Base-by-base conservation (phyloP, 768 basidiomycete species). In the Hygrocybe coccinea region DNA sequence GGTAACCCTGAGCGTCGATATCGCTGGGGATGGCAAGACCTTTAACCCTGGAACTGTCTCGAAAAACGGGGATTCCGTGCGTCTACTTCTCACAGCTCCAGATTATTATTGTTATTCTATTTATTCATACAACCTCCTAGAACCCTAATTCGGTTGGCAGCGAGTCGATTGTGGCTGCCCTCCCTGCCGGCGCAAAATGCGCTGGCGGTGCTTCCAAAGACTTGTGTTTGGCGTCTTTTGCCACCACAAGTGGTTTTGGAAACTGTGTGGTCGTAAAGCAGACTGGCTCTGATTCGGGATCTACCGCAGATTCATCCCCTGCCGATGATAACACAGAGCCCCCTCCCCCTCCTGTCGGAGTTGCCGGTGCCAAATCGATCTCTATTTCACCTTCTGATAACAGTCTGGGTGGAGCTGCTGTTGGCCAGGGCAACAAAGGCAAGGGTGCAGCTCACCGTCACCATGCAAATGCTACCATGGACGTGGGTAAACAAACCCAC, bases 261-360 rank as follows among this genome's bases (percentile, higher is more conserved):
- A 82, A 79, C 64, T 83, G 81, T 55, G 74, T 77, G 10, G 79
- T 74, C 33, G 77, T 82, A 9, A 72, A 77, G 50, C 73, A 74
- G 56, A 65, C n/a, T 36, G 25, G 17, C n/a, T 3, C 49, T 4
- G n/a, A 17, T n/a, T n/a, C n/a, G n/a, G n/a, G n/a, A n/a, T n/a
- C n/a, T n/a, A n/a, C n/a, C n/a, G n/a, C n/a, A n/a, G n/a, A n/a
- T n/a, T n/a, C n/a, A n/a, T n/a, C n/a, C n/a, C n/a, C n/a, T n/a
- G n/a, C n/a, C n/a, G n/a, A n/a, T n/a, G n/a, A n/a, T n/a, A n/a
- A n/a, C n/a, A n/a, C n/a, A n/a, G n/a, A n/a, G n/a, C n/a, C n/a
- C n/a, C n/a, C n/a, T n/a, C n/a, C n/a, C n/a, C n/a, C n/a, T n/a
- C n/a, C n/a, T n/a, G n/a, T n/a, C n/a, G n/a, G n/a, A n/a, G n/a